Evolutionary conservation across 1,284 basidiomycete species (phyloP).

Genomic region (Leccinum griseonigrum): DNA sequence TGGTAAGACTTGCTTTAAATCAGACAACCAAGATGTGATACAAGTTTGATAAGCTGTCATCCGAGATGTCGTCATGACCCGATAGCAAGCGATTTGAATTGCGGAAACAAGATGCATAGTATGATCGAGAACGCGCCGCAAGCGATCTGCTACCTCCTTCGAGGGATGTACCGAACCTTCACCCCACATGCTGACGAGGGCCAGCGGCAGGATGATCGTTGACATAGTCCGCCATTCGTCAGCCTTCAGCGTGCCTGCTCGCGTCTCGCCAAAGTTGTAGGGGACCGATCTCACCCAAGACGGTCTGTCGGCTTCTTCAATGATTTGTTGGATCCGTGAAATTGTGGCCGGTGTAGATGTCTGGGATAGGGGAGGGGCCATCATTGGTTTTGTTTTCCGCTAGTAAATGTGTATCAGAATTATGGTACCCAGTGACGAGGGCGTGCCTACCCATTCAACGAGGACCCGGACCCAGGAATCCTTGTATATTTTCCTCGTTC

Average conservation of each 20-base stretch:
- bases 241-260: conserved; percentile 31
- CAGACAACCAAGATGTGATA: background rate
- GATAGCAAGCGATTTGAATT: conserved; percentile 10
- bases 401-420: no score
- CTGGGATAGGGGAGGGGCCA: no score
- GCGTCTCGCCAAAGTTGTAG: conserved; percentile 28
- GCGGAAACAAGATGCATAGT: conserved; percentile 12
- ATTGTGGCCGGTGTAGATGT: no score
- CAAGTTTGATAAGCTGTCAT: background rate
- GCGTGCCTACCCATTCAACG: no score
- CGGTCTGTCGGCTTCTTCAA: no score
- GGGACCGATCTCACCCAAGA: conserved; percentile 24
- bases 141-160: background rate
- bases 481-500: no score
- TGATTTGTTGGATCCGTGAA: no score
- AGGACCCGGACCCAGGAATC: no score
- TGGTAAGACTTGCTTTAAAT: background rate
- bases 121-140: background rate
- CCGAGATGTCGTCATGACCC: background rate
- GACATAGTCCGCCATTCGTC: conserved; percentile 33
- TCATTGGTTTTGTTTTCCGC: no score
- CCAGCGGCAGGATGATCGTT: conserved; percentile 18
- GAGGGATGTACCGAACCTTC: background rate
- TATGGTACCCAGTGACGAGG: no score
- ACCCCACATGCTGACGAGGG: conserved; percentile 16